Conservation (phyloP, 2,329 filamentous ascomycete genomes). For the Talaromyces atroroseus region DNA sequence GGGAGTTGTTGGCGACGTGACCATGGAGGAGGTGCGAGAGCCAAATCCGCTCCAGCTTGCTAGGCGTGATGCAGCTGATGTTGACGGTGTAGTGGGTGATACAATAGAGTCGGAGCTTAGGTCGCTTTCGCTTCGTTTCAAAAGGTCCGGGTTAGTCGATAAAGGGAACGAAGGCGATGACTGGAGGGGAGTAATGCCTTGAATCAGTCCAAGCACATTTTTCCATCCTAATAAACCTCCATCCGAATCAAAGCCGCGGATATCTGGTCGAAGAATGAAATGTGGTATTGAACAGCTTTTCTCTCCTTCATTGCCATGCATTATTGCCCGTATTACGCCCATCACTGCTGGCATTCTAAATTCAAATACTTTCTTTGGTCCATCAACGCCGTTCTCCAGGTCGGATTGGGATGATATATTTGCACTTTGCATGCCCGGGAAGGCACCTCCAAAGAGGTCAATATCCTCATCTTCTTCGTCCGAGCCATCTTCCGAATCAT, state of each 20-base stretch:
- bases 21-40: conserved; percentile 26
- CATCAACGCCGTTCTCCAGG: conserved; percentile 17
- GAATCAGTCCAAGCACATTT: conserved; percentile 38
- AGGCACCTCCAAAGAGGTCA: conserved; percentile 13
- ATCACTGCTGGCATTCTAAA: conserved; percentile 40
- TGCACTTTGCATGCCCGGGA: conserved; percentile 1
- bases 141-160: not conserved
- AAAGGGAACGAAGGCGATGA: conserved; percentile 18
- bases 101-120: conserved; percentile 23
- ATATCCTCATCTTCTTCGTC: conserved; percentile 17
- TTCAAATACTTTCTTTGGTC: conserved; percentile 34
- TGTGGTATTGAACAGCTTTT: conserved; percentile 29
- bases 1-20: conserved; percentile 19
- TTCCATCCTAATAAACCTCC: conserved; percentile 42
- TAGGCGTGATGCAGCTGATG: conserved; percentile 26
- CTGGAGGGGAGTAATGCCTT: conserved; percentile 21
- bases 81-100: conserved; percentile 16
- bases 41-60: conserved; percentile 30
- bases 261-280: conserved; percentile 39
- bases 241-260: conserved; percentile 37
- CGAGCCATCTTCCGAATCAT: conserved; percentile 28
- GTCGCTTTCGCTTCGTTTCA: conserved; percentile 14
- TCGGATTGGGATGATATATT: conserved; percentile 14
- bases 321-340: conserved; percentile 28
- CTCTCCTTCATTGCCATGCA: conserved; percentile 16